These are phyloP conservation scores for Colletotrichum echinochloae DNA, from an alignment of 2,329 filamentous ascomycete genomes.

Conservation along the genomic window DNA sequence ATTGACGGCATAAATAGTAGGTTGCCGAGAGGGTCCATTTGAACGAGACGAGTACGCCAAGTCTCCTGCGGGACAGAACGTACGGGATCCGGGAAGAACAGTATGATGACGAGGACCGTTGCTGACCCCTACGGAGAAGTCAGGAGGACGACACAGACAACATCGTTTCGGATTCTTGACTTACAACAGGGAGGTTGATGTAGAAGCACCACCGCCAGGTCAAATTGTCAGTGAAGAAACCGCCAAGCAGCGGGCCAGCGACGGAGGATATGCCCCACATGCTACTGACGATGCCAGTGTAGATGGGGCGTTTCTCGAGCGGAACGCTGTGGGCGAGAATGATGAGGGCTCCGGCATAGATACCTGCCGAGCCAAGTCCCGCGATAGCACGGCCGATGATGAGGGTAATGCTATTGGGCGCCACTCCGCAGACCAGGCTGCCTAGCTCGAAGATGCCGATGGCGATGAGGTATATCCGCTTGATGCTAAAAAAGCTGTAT, in stretches of 20 bases:
- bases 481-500: slow-evolving; percentile 60
- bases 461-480: slow-evolving; percentile 53
- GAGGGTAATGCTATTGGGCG: slow-evolving; percentile 49
- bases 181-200: slow-evolving; percentile 54
- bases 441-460: slow-evolving; percentile 58
- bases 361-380: slow-evolving; percentile 57
- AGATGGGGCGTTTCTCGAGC: slow-evolving; percentile 49
- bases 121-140: slow-evolving; percentile 48
- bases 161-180: slow-evolving; percentile 19
- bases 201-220: slow-evolving; percentile 57
- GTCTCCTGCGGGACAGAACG: slow-evolving; percentile 3
- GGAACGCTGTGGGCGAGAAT: slow-evolving; percentile 57
- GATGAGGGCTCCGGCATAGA: slow-evolving; percentile 58
- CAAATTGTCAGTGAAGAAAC: slow-evolving; percentile 51
- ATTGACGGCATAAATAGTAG: slow-evolving; percentile 51
- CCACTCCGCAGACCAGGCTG: slow-evolving; percentile 54
- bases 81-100: slow-evolving; percentile 44
- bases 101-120: slow-evolving; percentile 48
- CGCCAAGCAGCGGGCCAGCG: slow-evolving; percentile 50
- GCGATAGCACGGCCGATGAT: slow-evolving; percentile 53
- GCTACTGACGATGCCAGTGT: slow-evolving; percentile 54
- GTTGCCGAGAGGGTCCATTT: slow-evolving; percentile 46
- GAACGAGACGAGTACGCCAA: slow-evolving; percentile 27
- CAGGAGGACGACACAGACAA: background rate
- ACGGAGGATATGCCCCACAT: slow-evolving; percentile 61